These are phyloP conservation scores for Inga laurina DNA, from an alignment of 306 rosid species.

Conservation along the genomic window DNA sequence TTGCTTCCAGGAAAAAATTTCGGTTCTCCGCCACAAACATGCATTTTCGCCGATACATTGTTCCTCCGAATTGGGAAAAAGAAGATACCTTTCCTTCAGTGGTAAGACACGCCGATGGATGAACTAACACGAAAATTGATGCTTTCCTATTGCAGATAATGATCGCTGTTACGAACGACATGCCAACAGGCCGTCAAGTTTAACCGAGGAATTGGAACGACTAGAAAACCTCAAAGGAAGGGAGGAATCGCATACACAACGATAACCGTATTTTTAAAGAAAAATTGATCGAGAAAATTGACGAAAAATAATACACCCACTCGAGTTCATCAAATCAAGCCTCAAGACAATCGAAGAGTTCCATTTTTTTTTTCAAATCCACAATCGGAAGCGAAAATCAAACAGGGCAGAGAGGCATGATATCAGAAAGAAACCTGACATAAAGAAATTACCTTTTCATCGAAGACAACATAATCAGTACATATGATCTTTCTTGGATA, in stretches of 20 bases:
- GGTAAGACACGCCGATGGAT: slow-evolving; percentile 24
- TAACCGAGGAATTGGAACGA: not conserved
- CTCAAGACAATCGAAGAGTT: slow-evolving; percentile 28
- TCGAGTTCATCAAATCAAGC: slow-evolving; percentile 26
- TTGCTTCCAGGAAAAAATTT: too few relatives aligned
- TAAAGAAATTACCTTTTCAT: too few relatives aligned
- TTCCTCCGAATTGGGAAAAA: slow-evolving; percentile 20
- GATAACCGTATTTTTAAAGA: not conserved
- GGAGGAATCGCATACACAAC: slow-evolving; percentile 3
- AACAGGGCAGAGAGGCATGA: slow-evolving; percentile 22
- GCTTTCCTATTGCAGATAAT: slow-evolving; percentile 27
- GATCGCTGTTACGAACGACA: slow-evolving; percentile 28
- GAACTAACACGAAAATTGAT: slow-evolving; percentile 29
- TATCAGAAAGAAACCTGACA: slow-evolving; percentile 43
- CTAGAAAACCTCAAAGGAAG: not conserved
- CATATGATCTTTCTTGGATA: too few relatives aligned
- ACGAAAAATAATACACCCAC: slow-evolving; percentile 27
- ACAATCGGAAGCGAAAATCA: not conserved
- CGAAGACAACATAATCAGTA: too few relatives aligned
- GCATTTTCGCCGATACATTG: too few relatives aligned
- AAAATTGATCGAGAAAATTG: slow-evolving; percentile 18
- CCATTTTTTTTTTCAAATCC: not conserved
- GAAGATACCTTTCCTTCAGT: slow-evolving; percentile 31
- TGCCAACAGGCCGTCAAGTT: slow-evolving; percentile 20
- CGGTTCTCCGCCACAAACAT: too few relatives aligned